These are phyloP conservation scores for Acanthochlamys bracteata DNA, from an alignment of 106 monocot genomes.

Conservation along the genomic window DNA sequence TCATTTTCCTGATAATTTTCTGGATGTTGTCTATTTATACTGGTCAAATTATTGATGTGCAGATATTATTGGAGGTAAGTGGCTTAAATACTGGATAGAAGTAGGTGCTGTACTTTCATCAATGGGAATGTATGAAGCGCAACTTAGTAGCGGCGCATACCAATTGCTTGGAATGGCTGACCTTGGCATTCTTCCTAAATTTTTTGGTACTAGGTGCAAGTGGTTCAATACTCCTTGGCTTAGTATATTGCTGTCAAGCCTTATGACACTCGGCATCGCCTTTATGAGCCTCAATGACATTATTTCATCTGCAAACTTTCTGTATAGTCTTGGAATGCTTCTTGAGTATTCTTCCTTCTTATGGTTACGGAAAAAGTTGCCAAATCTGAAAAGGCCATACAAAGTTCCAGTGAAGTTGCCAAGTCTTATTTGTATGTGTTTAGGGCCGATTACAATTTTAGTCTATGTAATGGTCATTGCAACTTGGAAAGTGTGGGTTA, in stretches of 20 bases:
- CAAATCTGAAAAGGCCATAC: conserved; percentile 54
- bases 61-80: conserved; percentile 67
- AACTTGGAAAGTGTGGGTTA: conserved; percentile 45
- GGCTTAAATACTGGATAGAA: conserved; percentile 81
- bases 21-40: background rate
- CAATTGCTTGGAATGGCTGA: conserved; percentile 89
- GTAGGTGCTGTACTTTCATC: conserved; percentile 71
- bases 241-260: conserved; percentile 44
- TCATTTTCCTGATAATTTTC: background rate
- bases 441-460: conserved; percentile 57
- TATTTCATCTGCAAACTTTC: conserved; percentile 69
- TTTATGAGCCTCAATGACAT: conserved; percentile 72
- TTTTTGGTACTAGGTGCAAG: conserved; percentile 37
- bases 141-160: conserved; percentile 73
- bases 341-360: conserved; percentile 76
- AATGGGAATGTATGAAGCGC: conserved; percentile 80
- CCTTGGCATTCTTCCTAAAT: conserved; percentile 51
- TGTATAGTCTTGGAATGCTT: conserved; percentile 85
- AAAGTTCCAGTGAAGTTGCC: conserved; percentile 45
- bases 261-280: conserved; percentile 69
- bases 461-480: conserved; percentile 54
- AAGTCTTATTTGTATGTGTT: conserved; percentile 46
- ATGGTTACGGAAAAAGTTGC: conserved; percentile 45
- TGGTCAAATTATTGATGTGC: background rate
- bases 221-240: conserved; percentile 83